These are phyloP conservation scores for Talaromyces adpressus DNA, from an alignment of 495 filamentous ascomycete species.

Conservation along the genomic window DNA sequence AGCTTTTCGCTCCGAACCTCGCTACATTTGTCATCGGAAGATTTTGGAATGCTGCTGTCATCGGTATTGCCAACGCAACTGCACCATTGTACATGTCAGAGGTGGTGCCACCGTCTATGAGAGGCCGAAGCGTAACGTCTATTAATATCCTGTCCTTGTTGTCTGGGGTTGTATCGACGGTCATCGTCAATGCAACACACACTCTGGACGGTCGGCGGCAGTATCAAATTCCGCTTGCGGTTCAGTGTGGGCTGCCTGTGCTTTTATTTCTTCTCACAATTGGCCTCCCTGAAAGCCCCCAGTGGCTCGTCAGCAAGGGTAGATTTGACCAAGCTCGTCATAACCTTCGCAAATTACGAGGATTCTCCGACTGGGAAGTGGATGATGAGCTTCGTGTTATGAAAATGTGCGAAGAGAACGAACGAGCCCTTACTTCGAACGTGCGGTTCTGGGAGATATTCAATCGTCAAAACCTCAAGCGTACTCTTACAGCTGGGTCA, in stretches of 20 bases:
- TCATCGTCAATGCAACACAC: constrained; percentile 25
- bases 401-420: constrained; percentile 20
- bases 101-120: constrained; percentile 28
- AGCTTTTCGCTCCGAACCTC: constrained; percentile 29
- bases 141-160: constrained; percentile 30
- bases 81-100: constrained; percentile 33
- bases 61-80: constrained; percentile 29
- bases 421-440: constrained; percentile 19
- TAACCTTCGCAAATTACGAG: constrained; percentile 29
- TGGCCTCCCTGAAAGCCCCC: constrained; percentile 50
- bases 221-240: constrained; percentile 27
- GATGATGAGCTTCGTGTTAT: constrained; percentile 27
- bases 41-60: constrained; percentile 23
- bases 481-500: constrained; percentile 27
- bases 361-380: constrained; percentile 22
- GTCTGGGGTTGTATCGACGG: constrained; percentile 27
- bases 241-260: constrained; percentile 26
- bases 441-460: constrained; percentile 33
- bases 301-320: constrained; percentile 56
- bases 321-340: constrained; percentile 22
- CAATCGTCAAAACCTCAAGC: constrained; percentile 23
- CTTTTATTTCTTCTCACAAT: constrained; percentile 22
- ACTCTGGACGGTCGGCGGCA: constrained; percentile 17
- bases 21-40: constrained; percentile 29
- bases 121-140: constrained; percentile 28